phyloP scores from a whole-genome alignment of 176 grass and related monocot genomes.

The Tillandsia leiboldiana region DNA sequence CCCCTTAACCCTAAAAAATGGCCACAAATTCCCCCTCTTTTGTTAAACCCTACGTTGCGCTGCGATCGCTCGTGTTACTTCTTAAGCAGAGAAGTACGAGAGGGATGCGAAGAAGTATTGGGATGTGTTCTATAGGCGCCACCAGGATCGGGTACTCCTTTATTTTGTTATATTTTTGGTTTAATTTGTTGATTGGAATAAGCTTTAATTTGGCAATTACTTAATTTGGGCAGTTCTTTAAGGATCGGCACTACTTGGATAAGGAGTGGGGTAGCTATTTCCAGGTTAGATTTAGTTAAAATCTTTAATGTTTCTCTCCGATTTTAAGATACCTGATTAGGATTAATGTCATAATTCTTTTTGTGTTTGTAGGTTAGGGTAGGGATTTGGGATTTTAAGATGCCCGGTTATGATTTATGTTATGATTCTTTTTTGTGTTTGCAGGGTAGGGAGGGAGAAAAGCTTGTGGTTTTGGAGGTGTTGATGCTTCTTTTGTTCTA shows the following conservation, averaged over 20 bases:
- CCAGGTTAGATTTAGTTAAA: conserved; percentile 24
- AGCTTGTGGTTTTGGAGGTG: conserved; percentile 75
- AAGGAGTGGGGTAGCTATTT: conserved; percentile 91
- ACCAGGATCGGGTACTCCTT: conserved; percentile 64
- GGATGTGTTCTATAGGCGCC: conserved; percentile 94
- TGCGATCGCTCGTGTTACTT: background rate
- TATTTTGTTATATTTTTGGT: background rate
- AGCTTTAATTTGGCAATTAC: background rate
- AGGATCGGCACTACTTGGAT: conserved; percentile 90
- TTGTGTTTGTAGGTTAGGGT: conserved; percentile 29
- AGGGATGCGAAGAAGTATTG: conserved; percentile 83
- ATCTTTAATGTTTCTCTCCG: no score
- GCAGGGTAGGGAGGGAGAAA: conserved; percentile 29
- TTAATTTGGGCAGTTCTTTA: conserved; percentile 64
- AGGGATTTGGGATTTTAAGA: background rate
- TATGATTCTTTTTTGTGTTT: background rate
- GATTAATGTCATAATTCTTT: background rate
- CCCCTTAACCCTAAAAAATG: background rate
- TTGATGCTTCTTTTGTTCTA: background rate
- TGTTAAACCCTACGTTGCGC: background rate
- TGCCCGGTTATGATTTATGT: background rate
- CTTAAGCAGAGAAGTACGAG: conserved; percentile 77
- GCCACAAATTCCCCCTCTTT: background rate
- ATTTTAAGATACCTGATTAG: background rate
- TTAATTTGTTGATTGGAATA: background rate